These are phyloP conservation scores for Rubus parviflorus DNA, from an alignment of 306 rosid species.

Conservation along the genomic window DNA sequence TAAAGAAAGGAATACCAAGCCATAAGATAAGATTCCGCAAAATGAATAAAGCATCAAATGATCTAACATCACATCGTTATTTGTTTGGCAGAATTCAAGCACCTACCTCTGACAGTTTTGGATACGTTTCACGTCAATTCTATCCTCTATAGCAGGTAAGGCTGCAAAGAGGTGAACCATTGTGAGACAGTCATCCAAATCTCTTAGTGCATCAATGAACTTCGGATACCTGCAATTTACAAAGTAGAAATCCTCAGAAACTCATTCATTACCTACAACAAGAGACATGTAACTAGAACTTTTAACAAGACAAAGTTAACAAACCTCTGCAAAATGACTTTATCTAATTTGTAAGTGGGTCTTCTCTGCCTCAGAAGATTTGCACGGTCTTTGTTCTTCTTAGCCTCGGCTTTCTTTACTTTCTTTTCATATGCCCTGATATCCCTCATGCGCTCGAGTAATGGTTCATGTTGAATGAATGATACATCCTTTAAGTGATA, in stretches of 20 bases:
- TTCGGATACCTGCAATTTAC: constrained; percentile 66
- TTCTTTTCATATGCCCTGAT: constrained; percentile 69
- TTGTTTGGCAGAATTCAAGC: background rate
- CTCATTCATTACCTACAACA: background rate
- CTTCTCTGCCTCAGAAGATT: constrained; percentile 43
- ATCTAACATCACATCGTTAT: background rate
- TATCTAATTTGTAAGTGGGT: constrained; percentile 65
- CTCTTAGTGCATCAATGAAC: constrained; percentile 86
- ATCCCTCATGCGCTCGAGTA: constrained; percentile 67
- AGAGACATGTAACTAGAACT: background rate
- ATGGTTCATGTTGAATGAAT: constrained; percentile 90
- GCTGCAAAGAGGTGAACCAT: constrained; percentile 93
- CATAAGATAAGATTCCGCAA: background rate
- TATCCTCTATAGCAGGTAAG: constrained; percentile 71
- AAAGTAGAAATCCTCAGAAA: constrained; percentile 14
- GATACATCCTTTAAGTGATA: constrained; percentile 88
- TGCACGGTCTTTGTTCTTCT: constrained; percentile 76
- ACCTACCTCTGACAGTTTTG: constrained; percentile 76
- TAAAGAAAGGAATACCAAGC: background rate
- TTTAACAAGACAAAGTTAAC: background rate
- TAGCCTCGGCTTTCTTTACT: constrained; percentile 80
- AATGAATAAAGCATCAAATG: background rate
- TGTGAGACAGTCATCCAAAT: constrained; percentile 88
- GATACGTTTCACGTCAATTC: constrained; percentile 64
- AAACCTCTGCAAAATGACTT: constrained; percentile 75